phyloP scores from a whole-genome alignment of 2,329 filamentous ascomycete genomes.

The Botrytis deweyae region DNA sequence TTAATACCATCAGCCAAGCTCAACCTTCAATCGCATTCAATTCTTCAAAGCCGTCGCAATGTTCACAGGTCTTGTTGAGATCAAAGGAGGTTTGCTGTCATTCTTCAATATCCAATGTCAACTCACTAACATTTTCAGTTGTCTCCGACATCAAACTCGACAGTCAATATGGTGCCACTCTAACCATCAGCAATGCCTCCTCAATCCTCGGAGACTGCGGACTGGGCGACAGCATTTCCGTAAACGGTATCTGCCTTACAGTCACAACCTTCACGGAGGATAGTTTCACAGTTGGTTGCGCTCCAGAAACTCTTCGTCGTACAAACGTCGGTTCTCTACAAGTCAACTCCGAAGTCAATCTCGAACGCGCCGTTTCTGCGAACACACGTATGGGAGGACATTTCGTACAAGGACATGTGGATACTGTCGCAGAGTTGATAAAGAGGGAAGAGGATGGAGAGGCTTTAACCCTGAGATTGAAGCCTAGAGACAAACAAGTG shows the following conservation, averaged over 20 bases:
- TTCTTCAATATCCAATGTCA: slow-evolving; percentile 3
- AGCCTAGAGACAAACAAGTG: slow-evolving; percentile 66
- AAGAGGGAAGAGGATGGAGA: slow-evolving; percentile 80
- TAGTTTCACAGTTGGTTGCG: slow-evolving; percentile 86
- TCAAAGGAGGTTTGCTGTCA: slow-evolving; percentile 73
- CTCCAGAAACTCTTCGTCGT: slow-evolving; percentile 91
- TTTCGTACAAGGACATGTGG: slow-evolving; percentile 97
- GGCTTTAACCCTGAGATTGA: slow-evolving; percentile 81
- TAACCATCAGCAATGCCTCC: slow-evolving; percentile 74
- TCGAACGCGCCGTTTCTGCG: slow-evolving; percentile 89
- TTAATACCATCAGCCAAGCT: background rate
- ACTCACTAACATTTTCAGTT: slow-evolving; percentile 51
- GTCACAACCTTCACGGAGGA: slow-evolving; percentile 67
- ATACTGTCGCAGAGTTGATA: slow-evolving; percentile 77
- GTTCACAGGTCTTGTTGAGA: slow-evolving; percentile 96
- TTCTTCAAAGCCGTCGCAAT: slow-evolving; percentile 48
- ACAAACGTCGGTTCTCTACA: slow-evolving; percentile 84
- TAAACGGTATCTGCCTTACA: slow-evolving; percentile 96
- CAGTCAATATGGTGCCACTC: slow-evolving; percentile 82
- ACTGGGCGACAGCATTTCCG: slow-evolving; percentile 87
- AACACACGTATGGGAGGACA: slow-evolving; percentile 96
- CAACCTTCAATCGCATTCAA: background rate
- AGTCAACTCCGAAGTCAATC: slow-evolving; percentile 72
- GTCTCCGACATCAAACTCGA: slow-evolving; percentile 78
- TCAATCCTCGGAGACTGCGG: slow-evolving; percentile 79